Base-by-base conservation (phyloP, 345 rosid genomes). In the Combretum micranthum region DNA sequence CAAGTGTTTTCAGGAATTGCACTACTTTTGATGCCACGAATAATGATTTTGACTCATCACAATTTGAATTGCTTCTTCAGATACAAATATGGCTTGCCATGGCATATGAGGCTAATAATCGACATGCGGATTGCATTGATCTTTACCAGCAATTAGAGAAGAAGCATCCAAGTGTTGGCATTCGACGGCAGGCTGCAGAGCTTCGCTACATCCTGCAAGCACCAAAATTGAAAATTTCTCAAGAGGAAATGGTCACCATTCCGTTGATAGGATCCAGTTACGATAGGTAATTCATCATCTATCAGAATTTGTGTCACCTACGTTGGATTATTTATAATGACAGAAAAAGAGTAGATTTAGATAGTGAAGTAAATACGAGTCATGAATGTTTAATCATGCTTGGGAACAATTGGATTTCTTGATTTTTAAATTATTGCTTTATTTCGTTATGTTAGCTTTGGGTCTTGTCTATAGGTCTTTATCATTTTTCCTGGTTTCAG, bases 11-110 rank as follows among this genome's bases (percentile, higher is more conserved):
- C 23, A 13, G 26, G 16, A 44, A 12, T 20, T 42, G 17, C 23
- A 18, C 21, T 50, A 44, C 32, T 55, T 54, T 1, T 12, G 58
- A 42, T 49, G 21, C 16, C 17, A 13, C 20, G 10, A n/a, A 23
- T 42, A 23, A 43, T 44, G 20, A 43, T 17, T 50, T 20, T 19
- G 62, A 20, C 13, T 16, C 3, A 26, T n/a, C 47, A 2, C 25
- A 3, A 3, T 48, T n/a, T 50, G 46, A 2, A 18, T 42, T 52
- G 47, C 50, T 47, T 59, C 67, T 61, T 63, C 81, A 92, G 97
- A 88, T 92, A 69, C 98, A 92, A 74, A 86, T 92, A 71, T 92
- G 98, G 98, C 73, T 92, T 53, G 98, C 93, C 23, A 88, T 92
- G 98, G 98, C 97, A 50, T 92, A 92, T 53, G 98, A 88, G 72